Evolutionary conservation across 2,329 filamentous ascomycete species (phyloP), one percentile per base, ranked within the genome.

Genomic region (Phialocephala subalpina): DNA sequence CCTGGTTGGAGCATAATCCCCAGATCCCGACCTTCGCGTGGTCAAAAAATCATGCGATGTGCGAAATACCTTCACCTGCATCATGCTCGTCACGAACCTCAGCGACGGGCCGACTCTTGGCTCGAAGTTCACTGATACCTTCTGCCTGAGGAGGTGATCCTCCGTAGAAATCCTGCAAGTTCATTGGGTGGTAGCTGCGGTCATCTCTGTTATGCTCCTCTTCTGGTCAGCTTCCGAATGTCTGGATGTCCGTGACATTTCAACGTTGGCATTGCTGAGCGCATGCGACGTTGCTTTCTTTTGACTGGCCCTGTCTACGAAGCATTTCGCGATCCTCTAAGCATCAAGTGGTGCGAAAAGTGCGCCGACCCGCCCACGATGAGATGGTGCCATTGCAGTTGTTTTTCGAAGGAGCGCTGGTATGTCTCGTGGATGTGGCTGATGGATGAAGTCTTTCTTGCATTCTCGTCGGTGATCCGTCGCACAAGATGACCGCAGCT

Each of bases 381-480:
- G n/a, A n/a, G 7, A 49, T 49, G 45, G 45, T 22, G 18, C n/a
- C 4, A 25, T n/a, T 49, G n/a, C 7, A 49, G 18, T 7, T 45
- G 18, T n/a, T 20, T 45, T 9, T 49, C 38, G 45, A 3, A 49
- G 45, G 45, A 49, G 11, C n/a, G 11, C 45, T 7, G 11, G 45
- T 49, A 22, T 49, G 45, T n/a, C 45, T 49, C 11, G 45, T 49
- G 45, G n/a, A 25, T 22, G 45, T 49, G 45, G 45, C 45, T 22
- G 29, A 33, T 33, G 29, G 29, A 33, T 33, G 9, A 33, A 33
- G 29, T 9, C 29, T 9, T 33, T 33, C 29, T 33, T 33, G 29
- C n/a, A 11, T 22, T n/a, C n/a, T 49, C 45, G 18, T 22, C 11
- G 11, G 18, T 7, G 18, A 3, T 2, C 45, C 2, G 45, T 49